Evolutionary conservation across 768 basidiomycete species (phyloP), one percentile per base, ranked within the genome.

Genomic region (Collybia nuda): DNA sequence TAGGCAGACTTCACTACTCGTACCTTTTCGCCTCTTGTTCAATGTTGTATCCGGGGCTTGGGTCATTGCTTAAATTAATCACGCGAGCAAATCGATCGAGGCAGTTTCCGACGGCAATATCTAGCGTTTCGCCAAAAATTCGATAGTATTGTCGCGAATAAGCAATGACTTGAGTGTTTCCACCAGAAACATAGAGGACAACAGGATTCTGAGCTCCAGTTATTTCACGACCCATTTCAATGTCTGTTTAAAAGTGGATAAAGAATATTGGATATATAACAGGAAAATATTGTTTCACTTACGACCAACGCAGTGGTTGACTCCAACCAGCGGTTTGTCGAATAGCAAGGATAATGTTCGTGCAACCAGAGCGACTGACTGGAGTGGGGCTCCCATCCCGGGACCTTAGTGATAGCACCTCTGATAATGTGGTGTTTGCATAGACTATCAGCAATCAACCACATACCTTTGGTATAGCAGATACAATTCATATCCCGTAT

Each of bases 271-370:
- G 21, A 23, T 19, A 8, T n/a, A 17, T 36, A 23, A 36, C 35
- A 55, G 39, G 23, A 36, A 17, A 24, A 7, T 17, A 40, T 44
- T 48, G 40, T 32, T 14, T 4, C 49, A 71, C 92, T 69, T 62
- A 98, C 97, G 97, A 43, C 97, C 97, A 26, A 99, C 86, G 61
- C 97, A 99, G 67, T 99, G 97, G 66, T 99, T 99, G n/a, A 98
- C 97, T 1, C 93, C 95, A 3, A 99, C 84, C 5, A 99, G 77
- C 2, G 97, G 96, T 62, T 97, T 98, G 59, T 82, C 69, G 67
- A 88, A 94, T 51, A 99, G 66, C 3, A 97, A 78, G 1, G 93
- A 87, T 28, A 99, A 74, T 0, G 92, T 96, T 42, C 97, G 79
- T 0, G 97, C 97, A 26, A 98, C 90, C 22, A 99, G 72, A 1